Base-by-base conservation (phyloP, 495 filamentous ascomycete genomes). In the Tuber melanosporum region DNA sequence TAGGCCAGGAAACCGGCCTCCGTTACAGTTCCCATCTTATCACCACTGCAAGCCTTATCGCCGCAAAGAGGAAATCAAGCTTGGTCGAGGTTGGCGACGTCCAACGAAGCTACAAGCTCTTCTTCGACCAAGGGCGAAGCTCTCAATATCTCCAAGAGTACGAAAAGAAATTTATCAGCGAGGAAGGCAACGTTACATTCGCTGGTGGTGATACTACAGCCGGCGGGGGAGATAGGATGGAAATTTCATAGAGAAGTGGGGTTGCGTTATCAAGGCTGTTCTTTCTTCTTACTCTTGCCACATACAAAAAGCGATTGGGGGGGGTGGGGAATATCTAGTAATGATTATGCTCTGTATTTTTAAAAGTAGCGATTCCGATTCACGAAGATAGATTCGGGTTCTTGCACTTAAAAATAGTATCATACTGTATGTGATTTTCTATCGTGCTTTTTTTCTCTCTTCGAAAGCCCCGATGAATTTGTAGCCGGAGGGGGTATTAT, bases 21-120 rank as follows among this genome's bases (percentile, higher is more conserved):
- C 88, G 95, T 73, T 99, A 99, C 83, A 94, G 93, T 5, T 94
- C 93, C 86, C 97, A 98, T 82, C 90, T 98, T 36, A 97, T 99
- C 86, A 97, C 92, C 10, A 98, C 96, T 2, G 94, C 93, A 8
- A 89, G 94, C 83, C 88, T 98, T 20, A 87, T 98, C 73, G 88
- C 80, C 88, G 85, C 87, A 69, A 98, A 98, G 88, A 88, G 94
- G 75, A 91, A 91, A 52, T 73, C 78, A 14, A 89, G 88, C 78
- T 91, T 95, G 82, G 92, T 99, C 71, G 89, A 89, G 78, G 87
- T 95, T 73, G 89, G 92, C 66, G 96, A 99, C 83, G 94, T 99
- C 43, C 92, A 97, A 86, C 89, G 94, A 74, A 95, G 93, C 86
- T 99, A 94, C 87, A 88, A 89, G 80, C 88, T 99, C 70, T 99